Conservation (phyloP, 2,329 filamentous ascomycete genomes). For the Helotiales sp. region DNA sequence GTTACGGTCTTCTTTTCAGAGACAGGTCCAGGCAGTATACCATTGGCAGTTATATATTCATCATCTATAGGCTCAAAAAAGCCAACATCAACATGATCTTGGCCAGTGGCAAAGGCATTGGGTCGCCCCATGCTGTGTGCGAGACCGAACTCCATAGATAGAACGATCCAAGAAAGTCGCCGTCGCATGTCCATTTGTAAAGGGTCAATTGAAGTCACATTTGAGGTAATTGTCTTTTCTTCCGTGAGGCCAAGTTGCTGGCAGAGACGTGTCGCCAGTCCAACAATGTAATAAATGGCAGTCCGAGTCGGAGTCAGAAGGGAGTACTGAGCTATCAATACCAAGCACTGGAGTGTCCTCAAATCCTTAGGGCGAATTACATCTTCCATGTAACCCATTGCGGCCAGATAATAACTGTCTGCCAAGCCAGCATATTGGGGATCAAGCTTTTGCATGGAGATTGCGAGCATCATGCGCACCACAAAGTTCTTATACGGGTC, state of each 20-base stretch:
- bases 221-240: constrained; percentile 78
- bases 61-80: constrained; percentile 86
- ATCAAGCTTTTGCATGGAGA: constrained; percentile 90
- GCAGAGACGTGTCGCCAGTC: constrained; percentile 81
- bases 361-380: constrained; percentile 87
- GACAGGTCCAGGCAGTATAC: constrained; percentile 69
- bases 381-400: constrained; percentile 79
- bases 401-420: constrained; percentile 91
- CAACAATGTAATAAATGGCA: constrained; percentile 90
- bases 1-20: constrained; percentile 85
- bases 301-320: constrained; percentile 88
- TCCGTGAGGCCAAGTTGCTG: constrained; percentile 87
- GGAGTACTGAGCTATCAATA: constrained; percentile 87
- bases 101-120: constrained; percentile 77
- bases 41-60: constrained; percentile 74
- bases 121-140: constrained; percentile 87
- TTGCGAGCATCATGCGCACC: constrained; percentile 87
- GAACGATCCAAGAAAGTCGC: constrained; percentile 83
- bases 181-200: constrained; percentile 87
- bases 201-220: constrained; percentile 59
- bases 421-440: constrained; percentile 88
- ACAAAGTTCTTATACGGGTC: constrained; percentile 88
- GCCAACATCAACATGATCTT: constrained; percentile 80
- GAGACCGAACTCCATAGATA: constrained; percentile 85
- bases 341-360: constrained; percentile 85